These are phyloP conservation scores for Hansenula sp. DNA, from an alignment of 1,139 yeast species.

Conservation along the genomic window DNA sequence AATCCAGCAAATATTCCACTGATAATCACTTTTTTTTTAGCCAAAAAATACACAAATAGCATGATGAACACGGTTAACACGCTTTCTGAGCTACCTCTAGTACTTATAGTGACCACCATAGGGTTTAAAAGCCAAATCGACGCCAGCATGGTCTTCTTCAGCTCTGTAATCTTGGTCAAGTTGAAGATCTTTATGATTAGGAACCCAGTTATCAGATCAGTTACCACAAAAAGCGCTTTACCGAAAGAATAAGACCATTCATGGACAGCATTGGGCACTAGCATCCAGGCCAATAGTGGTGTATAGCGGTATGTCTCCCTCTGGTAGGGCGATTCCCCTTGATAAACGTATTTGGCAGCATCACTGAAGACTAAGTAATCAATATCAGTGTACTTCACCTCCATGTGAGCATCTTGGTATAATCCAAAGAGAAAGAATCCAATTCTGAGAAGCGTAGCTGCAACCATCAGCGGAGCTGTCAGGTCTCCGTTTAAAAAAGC, in stretches of 20 bases:
- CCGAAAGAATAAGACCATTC: conserved; percentile 56
- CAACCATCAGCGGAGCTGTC: background rate
- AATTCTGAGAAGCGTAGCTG: conserved; percentile 44
- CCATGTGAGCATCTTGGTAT: conserved; percentile 79
- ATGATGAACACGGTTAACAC: conserved; percentile 76
- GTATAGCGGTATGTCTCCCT: conserved; percentile 93
- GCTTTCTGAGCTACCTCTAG: conserved; percentile 93
- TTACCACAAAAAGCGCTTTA: conserved; percentile 66
- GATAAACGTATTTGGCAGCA: conserved; percentile 71
- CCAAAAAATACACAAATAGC: conserved; percentile 46
- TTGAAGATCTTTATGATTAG: conserved; percentile 48
- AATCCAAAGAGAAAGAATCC: conserved; percentile 78
- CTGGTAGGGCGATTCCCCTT: conserved; percentile 67
- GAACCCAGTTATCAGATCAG: conserved; percentile 80
- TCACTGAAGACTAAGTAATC: conserved; percentile 93
- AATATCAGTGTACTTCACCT: conserved; percentile 86
- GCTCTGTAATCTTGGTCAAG: conserved; percentile 24
- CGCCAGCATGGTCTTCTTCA: conserved; percentile 38
- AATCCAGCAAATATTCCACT: conserved; percentile 73
- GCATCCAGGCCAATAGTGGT: conserved; percentile 81
- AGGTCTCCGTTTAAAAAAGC: background rate
- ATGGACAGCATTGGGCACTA: conserved; percentile 50
- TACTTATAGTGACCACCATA: conserved; percentile 89
- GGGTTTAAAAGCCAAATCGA: conserved; percentile 89
- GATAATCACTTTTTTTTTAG: conserved; percentile 30